Conservation (phyloP, 495 filamentous ascomycete genomes). For the Talaromyces nanjingensis region DNA sequence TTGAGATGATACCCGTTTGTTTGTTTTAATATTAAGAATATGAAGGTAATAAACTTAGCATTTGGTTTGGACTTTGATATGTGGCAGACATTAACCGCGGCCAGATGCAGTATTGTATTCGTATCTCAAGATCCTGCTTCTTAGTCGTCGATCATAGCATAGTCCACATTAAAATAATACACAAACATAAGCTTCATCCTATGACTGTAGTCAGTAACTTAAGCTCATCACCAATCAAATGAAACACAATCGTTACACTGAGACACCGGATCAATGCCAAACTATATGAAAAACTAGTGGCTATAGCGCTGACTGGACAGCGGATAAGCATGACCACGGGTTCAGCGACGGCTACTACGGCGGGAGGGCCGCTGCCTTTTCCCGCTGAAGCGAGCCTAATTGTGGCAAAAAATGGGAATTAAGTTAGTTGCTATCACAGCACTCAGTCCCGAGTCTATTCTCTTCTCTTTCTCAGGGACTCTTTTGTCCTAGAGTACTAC, state of each 20-base stretch:
- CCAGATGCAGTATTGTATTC: neutral
- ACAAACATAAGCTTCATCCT: neutral
- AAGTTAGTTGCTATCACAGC: neutral
- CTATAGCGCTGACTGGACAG: neutral
- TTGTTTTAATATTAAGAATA: neutral
- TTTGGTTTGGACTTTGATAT: neutral
- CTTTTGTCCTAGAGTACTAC: constrained; percentile 6
- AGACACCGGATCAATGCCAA: neutral
- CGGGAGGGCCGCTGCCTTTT: constrained; percentile 1
- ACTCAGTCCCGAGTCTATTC: neutral
- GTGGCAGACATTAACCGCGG: no score
- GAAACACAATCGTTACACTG: neutral
- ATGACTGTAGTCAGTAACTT: neutral
- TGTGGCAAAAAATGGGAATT: constrained; percentile 1
- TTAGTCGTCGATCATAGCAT: neutral
- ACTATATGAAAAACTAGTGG: neutral
- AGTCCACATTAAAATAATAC: neutral
- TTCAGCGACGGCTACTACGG: neutral
- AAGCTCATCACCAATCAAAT: neutral
- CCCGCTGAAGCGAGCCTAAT: constrained; percentile 4
- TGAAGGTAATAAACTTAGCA: neutral
- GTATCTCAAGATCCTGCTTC: neutral
- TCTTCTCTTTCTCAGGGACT: neutral
- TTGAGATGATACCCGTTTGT: neutral
- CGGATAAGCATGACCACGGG: neutral